Percentiles rank a stretch among this genome's conserved stretches.
Conservation (phyloP, 768 basidiomycete genomes). For the Boletus bicolor region DNA sequence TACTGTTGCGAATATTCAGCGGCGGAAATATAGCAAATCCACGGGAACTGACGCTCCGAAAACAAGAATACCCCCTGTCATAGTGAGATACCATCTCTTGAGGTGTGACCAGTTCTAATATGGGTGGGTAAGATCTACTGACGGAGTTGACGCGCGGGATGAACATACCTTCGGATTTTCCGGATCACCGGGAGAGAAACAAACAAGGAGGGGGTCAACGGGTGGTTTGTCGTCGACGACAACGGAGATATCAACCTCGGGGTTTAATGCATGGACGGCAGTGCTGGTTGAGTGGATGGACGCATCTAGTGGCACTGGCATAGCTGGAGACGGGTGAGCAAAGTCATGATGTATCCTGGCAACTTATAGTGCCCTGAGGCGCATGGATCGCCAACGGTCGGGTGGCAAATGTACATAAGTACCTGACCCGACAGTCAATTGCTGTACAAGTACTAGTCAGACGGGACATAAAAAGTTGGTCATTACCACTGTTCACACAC, state of each 20-base stretch:
- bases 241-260: constrained; percentile 7
- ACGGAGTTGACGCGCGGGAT: not conserved
- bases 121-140: constrained; percentile 1
- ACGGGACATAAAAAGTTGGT: not conserved
- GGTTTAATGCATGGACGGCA: constrained; percentile 13
- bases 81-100: constrained; percentile 52
- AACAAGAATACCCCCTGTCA: constrained; percentile 47
- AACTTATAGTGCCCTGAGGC: constrained; percentile 8
- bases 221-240: constrained; percentile 8
- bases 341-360: not conserved
- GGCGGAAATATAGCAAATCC: not conserved
- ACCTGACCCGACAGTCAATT: not conserved
- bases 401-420: constrained; percentile 3
- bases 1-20: constrained; percentile 34
- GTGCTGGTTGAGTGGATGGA: constrained; percentile 15
- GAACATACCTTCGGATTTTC: constrained; percentile 44
- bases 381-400: constrained; percentile 4
- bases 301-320: constrained; percentile 13
- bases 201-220: constrained; percentile 31
- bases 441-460: not conserved
- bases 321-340: not conserved
- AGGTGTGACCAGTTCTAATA: constrained; percentile 47
- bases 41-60: constrained; percentile 47
- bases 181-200: constrained; percentile 37
- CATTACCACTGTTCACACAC: too few relatives aligned